A percentile compares a stretch with the other conserved stretches of the same genome.
Conservation (phyloP, 202 grass and related monocot genomes). For the Setaria italica region DNA sequence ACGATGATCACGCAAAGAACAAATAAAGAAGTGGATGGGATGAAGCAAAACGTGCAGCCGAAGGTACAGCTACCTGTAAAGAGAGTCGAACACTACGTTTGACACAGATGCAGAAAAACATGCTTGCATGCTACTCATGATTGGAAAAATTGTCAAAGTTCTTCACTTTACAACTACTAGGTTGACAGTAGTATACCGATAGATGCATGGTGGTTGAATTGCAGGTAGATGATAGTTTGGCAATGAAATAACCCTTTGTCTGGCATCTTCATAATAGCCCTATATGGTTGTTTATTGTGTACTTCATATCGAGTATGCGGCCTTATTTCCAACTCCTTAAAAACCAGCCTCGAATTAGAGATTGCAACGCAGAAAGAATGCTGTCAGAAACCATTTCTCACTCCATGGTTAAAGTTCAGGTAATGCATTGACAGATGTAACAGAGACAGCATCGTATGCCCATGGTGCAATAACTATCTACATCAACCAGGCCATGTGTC, state of each 20-base stretch:
- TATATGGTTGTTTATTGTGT: neutral
- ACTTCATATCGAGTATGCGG: neutral
- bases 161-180: constrained; percentile 34
- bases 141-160: constrained; percentile 38
- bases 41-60: constrained; percentile 47
- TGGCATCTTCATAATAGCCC: neutral
- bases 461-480: constrained; percentile 2
- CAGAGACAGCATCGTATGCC: constrained; percentile 12
- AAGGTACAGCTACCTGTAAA: constrained; percentile 33
- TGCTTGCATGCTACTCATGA: constrained; percentile 43
- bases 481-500: neutral
- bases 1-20: constrained; percentile 9
- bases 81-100: neutral
- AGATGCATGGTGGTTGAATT: neutral
- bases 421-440: neutral
- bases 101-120: neutral
- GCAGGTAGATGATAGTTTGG: neutral
- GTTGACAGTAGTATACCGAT: neutral
- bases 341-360: neutral
- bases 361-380: neutral
- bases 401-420: constrained; percentile 1
- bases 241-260: neutral
- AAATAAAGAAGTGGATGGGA: neutral
- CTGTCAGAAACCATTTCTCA: neutral
- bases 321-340: neutral